These are phyloP conservation scores for Yamadazyma atlantica DNA, from an alignment of 1,139 yeast genomes.

Conservation along the genomic window DNA sequence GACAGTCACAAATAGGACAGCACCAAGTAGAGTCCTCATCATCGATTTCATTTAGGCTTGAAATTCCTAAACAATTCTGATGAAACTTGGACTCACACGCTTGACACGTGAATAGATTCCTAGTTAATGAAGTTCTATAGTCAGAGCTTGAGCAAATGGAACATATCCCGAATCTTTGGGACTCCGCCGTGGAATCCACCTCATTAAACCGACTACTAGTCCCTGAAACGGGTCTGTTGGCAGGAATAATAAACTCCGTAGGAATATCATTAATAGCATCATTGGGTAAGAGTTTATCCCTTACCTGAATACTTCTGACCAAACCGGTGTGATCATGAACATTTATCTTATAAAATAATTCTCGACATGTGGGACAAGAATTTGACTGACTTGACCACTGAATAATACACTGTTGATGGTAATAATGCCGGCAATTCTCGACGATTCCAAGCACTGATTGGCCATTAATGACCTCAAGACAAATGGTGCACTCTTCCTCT, in stretches of 20 bases:
- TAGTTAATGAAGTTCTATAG: conserved; percentile 19
- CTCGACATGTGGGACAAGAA: conserved; percentile 55
- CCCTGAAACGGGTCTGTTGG: conserved; percentile 7
- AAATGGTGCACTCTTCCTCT: conserved; percentile 46
- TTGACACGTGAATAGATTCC: conserved; percentile 29
- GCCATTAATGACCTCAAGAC: conserved; percentile 38
- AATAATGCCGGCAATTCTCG: conserved; percentile 40
- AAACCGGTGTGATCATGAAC: conserved; percentile 14
- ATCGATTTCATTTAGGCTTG: conserved; percentile 8
- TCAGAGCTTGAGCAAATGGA: conserved; percentile 40
- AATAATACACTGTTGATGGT: conserved; percentile 46
- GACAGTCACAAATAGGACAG: conserved; percentile 45
- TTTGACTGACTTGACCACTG: conserved; percentile 52
- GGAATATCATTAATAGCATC: conserved; percentile 45
- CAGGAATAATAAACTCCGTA: conserved; percentile 31
- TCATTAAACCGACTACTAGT: neutral
- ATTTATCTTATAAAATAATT: conserved; percentile 29
- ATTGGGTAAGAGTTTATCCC: conserved; percentile 33
- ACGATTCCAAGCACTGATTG: conserved; percentile 33
- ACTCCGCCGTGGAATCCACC: neutral
- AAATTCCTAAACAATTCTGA: conserved; percentile 32
- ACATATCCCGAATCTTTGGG: conserved; percentile 22
- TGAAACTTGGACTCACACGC: conserved; percentile 39
- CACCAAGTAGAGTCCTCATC: conserved; percentile 29
- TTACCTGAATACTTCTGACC: conserved; percentile 19